phyloP scores from a whole-genome alignment of 768 basidiomycete species.

The Rhodocollybia butyracea region DNA sequence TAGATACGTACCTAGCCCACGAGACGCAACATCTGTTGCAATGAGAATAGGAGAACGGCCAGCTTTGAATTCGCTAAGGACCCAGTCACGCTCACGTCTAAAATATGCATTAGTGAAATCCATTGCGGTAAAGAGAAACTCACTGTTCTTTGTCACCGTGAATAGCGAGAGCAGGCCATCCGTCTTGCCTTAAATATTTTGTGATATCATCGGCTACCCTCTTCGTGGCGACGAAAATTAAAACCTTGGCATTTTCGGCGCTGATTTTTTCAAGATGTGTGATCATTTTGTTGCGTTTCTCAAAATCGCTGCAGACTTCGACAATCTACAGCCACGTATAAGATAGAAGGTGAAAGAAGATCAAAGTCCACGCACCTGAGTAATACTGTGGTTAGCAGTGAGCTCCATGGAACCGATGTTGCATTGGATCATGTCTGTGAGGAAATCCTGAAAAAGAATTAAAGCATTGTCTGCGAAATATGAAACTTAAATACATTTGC shows the following conservation, averaged over 20 bases:
- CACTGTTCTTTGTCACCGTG: conserved; percentile 99
- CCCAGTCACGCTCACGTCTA: conserved; percentile 99
- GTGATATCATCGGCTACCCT: conserved; percentile 98
- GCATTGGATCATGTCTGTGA: conserved; percentile 95
- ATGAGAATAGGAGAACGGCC: conserved; percentile 97
- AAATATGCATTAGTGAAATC: neutral
- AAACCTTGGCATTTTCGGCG: conserved; percentile 94
- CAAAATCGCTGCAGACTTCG: conserved; percentile 95
- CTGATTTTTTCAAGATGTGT: conserved; percentile 98
- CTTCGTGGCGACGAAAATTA: conserved; percentile 98
- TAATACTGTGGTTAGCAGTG: conserved; percentile 97
- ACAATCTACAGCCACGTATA: conserved; percentile 45
- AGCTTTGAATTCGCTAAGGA: conserved; percentile 95
- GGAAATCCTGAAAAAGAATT: conserved; percentile 69
- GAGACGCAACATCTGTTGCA: conserved; percentile 98
- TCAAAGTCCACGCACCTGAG: conserved; percentile 51
- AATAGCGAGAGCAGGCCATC: conserved; percentile 99
- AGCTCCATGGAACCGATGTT: conserved; percentile 99
- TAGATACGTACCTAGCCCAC: conserved; percentile 94
- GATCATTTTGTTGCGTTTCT: conserved; percentile 94
- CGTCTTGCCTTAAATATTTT: conserved; percentile 95
- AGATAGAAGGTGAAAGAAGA: neutral
- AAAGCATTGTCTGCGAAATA: neutral
- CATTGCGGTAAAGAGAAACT: conserved; percentile 26
- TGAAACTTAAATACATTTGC: conserved; percentile 61